phyloP scores from a whole-genome alignment of 192 early-diverging fungal species.

The Chytriomyces sp. region DNA sequence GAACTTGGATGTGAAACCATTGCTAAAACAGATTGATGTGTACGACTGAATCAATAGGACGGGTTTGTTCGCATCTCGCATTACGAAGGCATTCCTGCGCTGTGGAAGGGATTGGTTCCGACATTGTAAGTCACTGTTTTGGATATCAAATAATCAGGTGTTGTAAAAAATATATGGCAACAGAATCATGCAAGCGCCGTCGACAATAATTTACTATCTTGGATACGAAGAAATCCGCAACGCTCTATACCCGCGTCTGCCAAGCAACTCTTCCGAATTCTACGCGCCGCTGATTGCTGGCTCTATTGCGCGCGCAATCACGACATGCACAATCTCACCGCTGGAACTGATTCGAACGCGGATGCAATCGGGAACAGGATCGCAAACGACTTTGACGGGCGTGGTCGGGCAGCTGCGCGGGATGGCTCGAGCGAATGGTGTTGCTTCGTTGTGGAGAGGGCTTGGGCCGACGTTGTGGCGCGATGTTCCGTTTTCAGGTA shows the following conservation, averaged over 20 bases:
- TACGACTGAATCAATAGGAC: conserved; percentile 17
- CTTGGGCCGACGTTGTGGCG: conserved; percentile 86
- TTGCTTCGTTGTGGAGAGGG: conserved; percentile 80
- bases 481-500: conserved; percentile 95
- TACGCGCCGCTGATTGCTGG: conserved; percentile 80
- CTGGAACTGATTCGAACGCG: conserved; percentile 90
- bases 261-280: conserved; percentile 42
- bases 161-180: too few relatives aligned
- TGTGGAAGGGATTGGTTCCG: conserved; percentile 89
- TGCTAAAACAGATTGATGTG: too few relatives aligned
- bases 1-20: too few relatives aligned
- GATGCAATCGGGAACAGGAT: conserved; percentile 77
- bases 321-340: conserved; percentile 83
- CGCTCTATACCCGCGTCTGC: conserved; percentile 35
- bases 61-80: conserved; percentile 64
- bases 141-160: not conserved
- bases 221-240: conserved; percentile 90
- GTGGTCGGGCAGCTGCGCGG: conserved; percentile 63
- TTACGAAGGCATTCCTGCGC: conserved; percentile 75
- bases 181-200: conserved; percentile 81
- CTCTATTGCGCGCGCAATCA: conserved; percentile 73
- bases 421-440: conserved; percentile 69
- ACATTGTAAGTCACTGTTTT: conserved; percentile 60
- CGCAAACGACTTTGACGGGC: conserved; percentile 55
- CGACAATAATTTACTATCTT: conserved; percentile 92